These are phyloP conservation scores for Rhizopus sp. DNA, from an alignment of 371 early-diverging fungal species.

Conservation along the genomic window DNA sequence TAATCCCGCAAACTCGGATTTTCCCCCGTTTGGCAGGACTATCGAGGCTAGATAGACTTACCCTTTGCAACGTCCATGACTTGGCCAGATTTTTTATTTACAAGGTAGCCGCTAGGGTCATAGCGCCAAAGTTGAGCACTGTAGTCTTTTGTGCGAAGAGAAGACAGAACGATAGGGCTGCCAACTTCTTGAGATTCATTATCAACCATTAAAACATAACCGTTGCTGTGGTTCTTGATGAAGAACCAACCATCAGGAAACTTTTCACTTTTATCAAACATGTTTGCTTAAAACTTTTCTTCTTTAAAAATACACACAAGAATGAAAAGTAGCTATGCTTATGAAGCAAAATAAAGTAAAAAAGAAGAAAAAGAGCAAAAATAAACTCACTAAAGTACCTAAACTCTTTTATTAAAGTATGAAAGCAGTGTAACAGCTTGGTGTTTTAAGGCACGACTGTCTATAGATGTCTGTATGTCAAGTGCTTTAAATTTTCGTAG, in stretches of 20 bases:
- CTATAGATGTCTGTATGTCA: too few species aligned
- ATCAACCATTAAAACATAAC: constrained; percentile 52
- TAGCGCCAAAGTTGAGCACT: constrained; percentile 59
- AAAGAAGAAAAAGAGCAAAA: constrained; percentile 6
- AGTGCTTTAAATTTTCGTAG: too few species aligned
- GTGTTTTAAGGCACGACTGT: too few species aligned
- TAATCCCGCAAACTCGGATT: constrained; percentile 14
- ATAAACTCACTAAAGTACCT: neutral
- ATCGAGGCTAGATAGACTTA: constrained; percentile 9
- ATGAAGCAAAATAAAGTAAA: constrained; percentile 12
- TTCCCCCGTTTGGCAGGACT: constrained; percentile 15
- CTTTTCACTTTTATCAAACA: constrained; percentile 31
- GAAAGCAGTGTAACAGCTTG: too few species aligned
- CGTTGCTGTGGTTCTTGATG: constrained; percentile 59
- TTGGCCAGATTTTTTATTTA: constrained; percentile 58
- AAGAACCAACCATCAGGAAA: constrained; percentile 64
- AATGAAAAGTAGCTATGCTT: constrained; percentile 3
- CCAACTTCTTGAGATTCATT: constrained; percentile 32
- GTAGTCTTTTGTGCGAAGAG: constrained; percentile 39
- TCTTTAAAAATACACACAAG: neutral
- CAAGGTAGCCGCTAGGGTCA: constrained; percentile 49
- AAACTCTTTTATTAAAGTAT: too few species aligned
- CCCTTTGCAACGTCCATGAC: constrained; percentile 62
- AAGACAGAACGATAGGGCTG: constrained; percentile 37
- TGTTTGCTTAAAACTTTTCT: constrained; percentile 2